Evolutionary conservation across 176 grass and related monocot species (phyloP), one percentile per base, ranked within the genome.

Genomic region (Oryza glaberrima): DNA sequence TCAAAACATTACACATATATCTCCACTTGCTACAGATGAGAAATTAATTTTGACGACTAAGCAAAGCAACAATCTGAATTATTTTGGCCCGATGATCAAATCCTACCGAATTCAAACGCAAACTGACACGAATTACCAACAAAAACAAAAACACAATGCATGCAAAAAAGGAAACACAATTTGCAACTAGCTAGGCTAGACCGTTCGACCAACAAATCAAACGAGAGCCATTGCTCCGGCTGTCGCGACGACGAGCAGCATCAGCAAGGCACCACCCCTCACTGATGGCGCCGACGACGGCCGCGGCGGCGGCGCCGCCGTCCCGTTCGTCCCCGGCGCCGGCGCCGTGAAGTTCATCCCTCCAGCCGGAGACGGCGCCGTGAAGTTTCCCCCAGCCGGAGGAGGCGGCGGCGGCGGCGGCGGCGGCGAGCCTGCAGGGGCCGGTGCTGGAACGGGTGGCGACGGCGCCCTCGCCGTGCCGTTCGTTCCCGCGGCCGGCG

Each of bases 271-370:
- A 23, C 40, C 75, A 69, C 49, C 41, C 51, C 64, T 75, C 43
- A 80, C 4, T 6, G 23, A 25, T 38, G 25, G 28, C 4, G 80
- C 88, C 8, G 79, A 82, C 60, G 84, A 86, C 28, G 79, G 16
- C 43, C 71, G 38, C 45, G 82, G 15, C 38, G 70, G 77, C 0
- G 75, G 26, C 9, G 68, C 0, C 1, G 20, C 41, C 6, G 61
- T 86, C 22, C 10, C 28, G 17, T 86, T 90, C 11, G 60, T 74
- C 40, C 7, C 67, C 13, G 83, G 44, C 0, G 45, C 22, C 9
- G 86, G 67, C 1, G 51, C 36, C 7, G 86, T 56, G 9, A 16
- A 70, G 14, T 54, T 83, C 30, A 32, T 32, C 1, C 65, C 49
- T 0, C 22, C 9, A 12, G 77, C 32, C n/a, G 68, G 43, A 12